Evolutionary conservation across 352 stramenopile genomes (phyloP).

Genomic region (Globisporangium uncinulatum): DNA sequence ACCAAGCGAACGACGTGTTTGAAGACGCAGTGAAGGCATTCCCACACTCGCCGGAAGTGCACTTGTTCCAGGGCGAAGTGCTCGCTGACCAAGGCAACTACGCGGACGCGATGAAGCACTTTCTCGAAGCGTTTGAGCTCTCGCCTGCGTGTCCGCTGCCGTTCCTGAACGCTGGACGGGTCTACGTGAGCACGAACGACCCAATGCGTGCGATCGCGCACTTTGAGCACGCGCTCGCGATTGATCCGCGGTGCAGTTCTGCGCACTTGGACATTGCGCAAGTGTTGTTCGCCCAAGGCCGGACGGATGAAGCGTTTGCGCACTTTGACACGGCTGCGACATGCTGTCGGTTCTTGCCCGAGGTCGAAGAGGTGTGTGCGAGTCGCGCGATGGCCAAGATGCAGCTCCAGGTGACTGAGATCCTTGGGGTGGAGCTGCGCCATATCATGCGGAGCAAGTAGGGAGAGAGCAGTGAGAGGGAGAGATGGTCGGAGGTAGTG

Average conservation of each 20-base stretch:
- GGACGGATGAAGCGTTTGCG: slow-evolving; percentile 56
- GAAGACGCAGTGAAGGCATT: slow-evolving; percentile 59
- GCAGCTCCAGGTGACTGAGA: slow-evolving; percentile 80
- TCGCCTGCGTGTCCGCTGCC: slow-evolving; percentile 72
- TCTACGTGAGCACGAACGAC: slow-evolving; percentile 83
- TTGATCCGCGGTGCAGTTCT: slow-evolving; percentile 74
- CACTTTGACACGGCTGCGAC: slow-evolving; percentile 68
- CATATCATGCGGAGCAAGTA: slow-evolving; percentile 84
- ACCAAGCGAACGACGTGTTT: slow-evolving; percentile 81
- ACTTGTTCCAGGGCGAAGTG: slow-evolving; percentile 81
- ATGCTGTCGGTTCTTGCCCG: slow-evolving; percentile 77
- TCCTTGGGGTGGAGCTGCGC: slow-evolving; percentile 77
- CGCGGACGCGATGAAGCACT: slow-evolving; percentile 72
- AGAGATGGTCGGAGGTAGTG: not conserved
- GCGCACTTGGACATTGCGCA: slow-evolving; percentile 83
- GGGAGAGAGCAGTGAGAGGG: not conserved
- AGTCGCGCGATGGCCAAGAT: slow-evolving; percentile 78
- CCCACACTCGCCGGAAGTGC: slow-evolving; percentile 65
- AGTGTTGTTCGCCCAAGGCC: slow-evolving; percentile 79
- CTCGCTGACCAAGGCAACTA: slow-evolving; percentile 81
- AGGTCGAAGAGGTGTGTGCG: slow-evolving; percentile 78
- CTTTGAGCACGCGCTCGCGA: slow-evolving; percentile 70
- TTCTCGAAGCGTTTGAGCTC: slow-evolving; percentile 59
- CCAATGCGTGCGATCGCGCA: slow-evolving; percentile 72
- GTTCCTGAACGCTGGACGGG: slow-evolving; percentile 78